Evolutionary conservation across 164 flowering plant genomes (phyloP), one percentile per base, ranked within the genome.

Genomic region (Tetracentron sinense): DNA sequence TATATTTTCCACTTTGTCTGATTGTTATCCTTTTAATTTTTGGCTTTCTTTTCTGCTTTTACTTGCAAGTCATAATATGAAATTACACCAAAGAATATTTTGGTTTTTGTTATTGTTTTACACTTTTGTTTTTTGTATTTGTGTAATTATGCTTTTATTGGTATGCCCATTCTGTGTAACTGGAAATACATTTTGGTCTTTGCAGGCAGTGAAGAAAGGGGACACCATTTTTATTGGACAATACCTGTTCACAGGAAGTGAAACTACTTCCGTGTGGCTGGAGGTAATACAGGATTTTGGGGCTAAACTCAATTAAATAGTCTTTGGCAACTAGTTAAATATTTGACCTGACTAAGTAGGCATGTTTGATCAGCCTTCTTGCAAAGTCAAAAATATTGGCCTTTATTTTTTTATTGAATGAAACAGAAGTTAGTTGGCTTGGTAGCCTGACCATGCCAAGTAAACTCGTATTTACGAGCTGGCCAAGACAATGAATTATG

Each of bases 171-270:
- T 8, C 8, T 38, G 1, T 38, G 44, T 38, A 38, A 38, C 11
- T n/a, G 14, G 44, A 38, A 4, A 4, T 38, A 38, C 44, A 38
- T 8, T 38, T 38, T 38, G 44, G 44, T 38, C 44, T 38, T 38
- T 38, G 4, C 44, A 38, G 98, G 79, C 88, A 31, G 96, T 92
- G 68, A 84, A 82, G 77, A 78, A 77, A 60, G 97, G 98, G 55
- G 96, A 89, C 70, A 93, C 97, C 64, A 90, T 93, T 56, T 93
- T 93, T 73, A 52, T 93, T 61, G 98, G 98, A 51, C 92, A 90
- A 61, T 90, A 93, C 72, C 74, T 93, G 60, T 93, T 94, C 75
- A 94, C 99, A 16, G 99, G 99, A 69, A 94, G 97, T 81, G 99
- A 94, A 77, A 89, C 90, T 35, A 93, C 98, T 51, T 93, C 98